Percentiles rank a stretch among this genome's conserved stretches.
These are phyloP conservation scores for Salix brachista DNA, from an alignment of 345 rosid genomes.

Conservation along the genomic window DNA sequence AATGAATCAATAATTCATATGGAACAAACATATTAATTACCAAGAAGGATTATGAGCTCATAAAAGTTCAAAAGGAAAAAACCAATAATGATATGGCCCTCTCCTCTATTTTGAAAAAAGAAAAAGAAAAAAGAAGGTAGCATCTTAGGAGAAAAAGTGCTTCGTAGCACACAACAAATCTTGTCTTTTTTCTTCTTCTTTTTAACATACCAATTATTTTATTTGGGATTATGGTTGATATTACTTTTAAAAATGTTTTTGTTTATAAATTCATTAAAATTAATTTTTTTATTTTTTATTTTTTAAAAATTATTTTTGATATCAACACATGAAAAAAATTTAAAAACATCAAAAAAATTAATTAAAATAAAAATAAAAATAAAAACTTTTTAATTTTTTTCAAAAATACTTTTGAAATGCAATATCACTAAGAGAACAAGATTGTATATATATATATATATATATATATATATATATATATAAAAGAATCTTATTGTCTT, in stretches of 20 bases:
- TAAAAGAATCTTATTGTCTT: background rate
- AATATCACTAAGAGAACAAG: too few relatives aligned
- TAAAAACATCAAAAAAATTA: too few relatives aligned
- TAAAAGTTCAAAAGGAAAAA: conserved; percentile 23
- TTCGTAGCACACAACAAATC: conserved; percentile 23
- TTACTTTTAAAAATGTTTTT: too few relatives aligned
- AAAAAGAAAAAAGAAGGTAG: conserved; percentile 15
- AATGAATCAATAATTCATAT: conserved; percentile 16
- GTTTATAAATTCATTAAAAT: too few relatives aligned
- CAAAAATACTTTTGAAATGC: too few relatives aligned
- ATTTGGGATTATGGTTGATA: too few relatives aligned
- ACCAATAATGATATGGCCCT: conserved; percentile 33
- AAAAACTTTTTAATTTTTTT: too few relatives aligned
- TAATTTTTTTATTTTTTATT: too few relatives aligned
- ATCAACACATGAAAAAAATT: too few relatives aligned
- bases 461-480: background rate
- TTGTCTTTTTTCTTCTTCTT: background rate
- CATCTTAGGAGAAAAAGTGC: conserved; percentile 16
- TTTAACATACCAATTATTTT: background rate
- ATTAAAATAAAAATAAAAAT: too few relatives aligned
- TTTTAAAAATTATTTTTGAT: too few relatives aligned
- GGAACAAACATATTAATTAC: conserved; percentile 21
- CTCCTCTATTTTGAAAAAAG: background rate
- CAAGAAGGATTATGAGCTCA: background rate
- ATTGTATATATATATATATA: background rate